phyloP scores from a whole-genome alignment of 140 eudicot species.

The Senecio squalidus region DNA sequence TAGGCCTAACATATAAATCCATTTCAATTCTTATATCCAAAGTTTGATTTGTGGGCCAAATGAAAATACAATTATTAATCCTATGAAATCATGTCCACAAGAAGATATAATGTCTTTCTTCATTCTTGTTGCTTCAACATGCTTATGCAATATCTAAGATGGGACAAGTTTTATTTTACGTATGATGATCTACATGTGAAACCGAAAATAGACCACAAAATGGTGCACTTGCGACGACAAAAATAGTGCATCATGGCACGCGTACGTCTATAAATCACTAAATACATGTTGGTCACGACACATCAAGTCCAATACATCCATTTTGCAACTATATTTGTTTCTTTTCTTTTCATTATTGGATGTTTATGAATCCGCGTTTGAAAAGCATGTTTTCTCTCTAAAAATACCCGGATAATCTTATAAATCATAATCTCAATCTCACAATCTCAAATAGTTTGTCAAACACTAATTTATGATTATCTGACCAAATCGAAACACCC shows the following conservation, averaged over 20 bases:
- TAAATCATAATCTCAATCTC: no score
- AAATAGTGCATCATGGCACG: neutral
- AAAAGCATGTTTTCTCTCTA: no score
- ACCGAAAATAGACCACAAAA: neutral
- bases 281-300: neutral
- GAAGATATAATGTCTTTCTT: neutral
- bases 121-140: constrained; percentile 5
- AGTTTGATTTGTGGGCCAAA: constrained; percentile 11
- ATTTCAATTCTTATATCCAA: no score
- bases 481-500: no score
- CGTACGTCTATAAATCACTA: neutral
- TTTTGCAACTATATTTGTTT: no score
- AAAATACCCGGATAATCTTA: no score
- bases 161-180: neutral
- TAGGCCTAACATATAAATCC: no score
- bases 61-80: neutral
- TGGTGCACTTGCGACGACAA: neutral
- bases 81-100: neutral
- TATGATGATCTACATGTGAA: neutral
- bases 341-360: no score
- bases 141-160: neutral
- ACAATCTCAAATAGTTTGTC: no score
- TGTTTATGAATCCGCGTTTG: no score
- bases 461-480: no score
- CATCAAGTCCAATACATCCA: neutral